Conservation (phyloP, 768 basidiomycete species). For the Mycena leptocephala region DNA sequence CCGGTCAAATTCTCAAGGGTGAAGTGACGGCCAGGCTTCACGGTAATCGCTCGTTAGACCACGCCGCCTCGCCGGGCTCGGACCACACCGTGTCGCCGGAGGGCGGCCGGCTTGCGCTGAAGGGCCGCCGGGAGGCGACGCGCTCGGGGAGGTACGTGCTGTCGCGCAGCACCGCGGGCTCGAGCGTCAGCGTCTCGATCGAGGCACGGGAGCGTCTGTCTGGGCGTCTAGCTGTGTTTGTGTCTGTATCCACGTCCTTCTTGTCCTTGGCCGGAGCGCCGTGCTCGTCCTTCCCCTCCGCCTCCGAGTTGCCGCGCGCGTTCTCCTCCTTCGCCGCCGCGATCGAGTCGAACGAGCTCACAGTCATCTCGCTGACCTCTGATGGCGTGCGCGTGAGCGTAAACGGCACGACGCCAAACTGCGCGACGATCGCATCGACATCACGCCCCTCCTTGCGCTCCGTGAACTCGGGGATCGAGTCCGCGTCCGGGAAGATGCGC, state of each 20-base stretch:
- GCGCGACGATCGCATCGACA: constrained; percentile 24
- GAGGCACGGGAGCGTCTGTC: too few relatives aligned
- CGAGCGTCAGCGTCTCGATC: not conserved
- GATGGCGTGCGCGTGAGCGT: constrained; percentile 18
- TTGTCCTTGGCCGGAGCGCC: too few relatives aligned
- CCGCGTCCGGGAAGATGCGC: constrained; percentile 41
- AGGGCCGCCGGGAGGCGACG: constrained; percentile 11
- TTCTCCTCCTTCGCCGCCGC: too few relatives aligned
- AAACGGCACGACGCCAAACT: constrained; percentile 41
- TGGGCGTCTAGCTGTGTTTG: too few relatives aligned
- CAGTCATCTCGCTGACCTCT: not conserved
- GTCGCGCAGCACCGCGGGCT: not conserved
- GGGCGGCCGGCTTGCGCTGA: constrained; percentile 1
- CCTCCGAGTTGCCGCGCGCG: not conserved
- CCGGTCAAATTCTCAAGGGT: too few relatives aligned
- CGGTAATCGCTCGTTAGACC: not conserved
- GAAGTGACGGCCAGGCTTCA: too few relatives aligned
- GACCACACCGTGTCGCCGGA: too few relatives aligned
- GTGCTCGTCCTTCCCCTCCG: not conserved
- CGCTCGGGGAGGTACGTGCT: constrained; percentile 9
- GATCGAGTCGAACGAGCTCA: not conserved
- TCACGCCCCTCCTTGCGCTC: constrained; percentile 34
- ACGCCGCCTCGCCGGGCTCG: not conserved
- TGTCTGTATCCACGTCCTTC: too few relatives aligned
- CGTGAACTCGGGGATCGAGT: constrained; percentile 41